These are phyloP conservation scores for Sugiyamaella pinicola DNA, from an alignment of 1,139 yeast species.

Conservation along the genomic window DNA sequence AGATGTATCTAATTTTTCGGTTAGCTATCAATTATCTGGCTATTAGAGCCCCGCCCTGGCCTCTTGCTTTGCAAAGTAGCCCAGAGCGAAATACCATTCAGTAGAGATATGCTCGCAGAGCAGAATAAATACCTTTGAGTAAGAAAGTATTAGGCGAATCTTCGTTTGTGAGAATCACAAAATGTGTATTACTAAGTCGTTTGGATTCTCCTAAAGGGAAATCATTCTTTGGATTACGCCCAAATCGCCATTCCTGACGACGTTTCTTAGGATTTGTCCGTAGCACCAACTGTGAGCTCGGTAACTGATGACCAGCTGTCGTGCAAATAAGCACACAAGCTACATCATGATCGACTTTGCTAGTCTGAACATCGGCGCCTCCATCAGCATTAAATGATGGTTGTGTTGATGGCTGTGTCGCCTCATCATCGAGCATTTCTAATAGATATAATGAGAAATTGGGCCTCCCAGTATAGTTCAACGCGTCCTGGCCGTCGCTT, in stretches of 20 bases:
- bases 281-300: constrained; percentile 20
- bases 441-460: too few relatives aligned
- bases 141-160: constrained; percentile 24
- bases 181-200: constrained; percentile 77
- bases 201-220: constrained; percentile 65
- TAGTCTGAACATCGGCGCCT: background rate
- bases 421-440: constrained; percentile 70
- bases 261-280: constrained; percentile 18
- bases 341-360: constrained; percentile 16
- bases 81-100: too few relatives aligned
- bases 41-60: too few relatives aligned
- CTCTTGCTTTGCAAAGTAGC: too few relatives aligned
- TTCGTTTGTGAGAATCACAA: constrained; percentile 43
- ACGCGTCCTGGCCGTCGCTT: background rate
- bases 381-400: constrained; percentile 5
- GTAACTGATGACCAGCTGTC: constrained; percentile 16
- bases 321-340: constrained; percentile 25
- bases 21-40: constrained; percentile 4
- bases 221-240: constrained; percentile 66
- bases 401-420: constrained; percentile 29
- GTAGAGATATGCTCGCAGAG: too few relatives aligned
- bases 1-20: constrained; percentile 35
- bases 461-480: background rate
- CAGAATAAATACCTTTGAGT: constrained; percentile 26
- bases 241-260: constrained; percentile 63